Base-by-base conservation (phyloP, 176 grass and related monocot genomes). In the Triticum urartu region DNA sequence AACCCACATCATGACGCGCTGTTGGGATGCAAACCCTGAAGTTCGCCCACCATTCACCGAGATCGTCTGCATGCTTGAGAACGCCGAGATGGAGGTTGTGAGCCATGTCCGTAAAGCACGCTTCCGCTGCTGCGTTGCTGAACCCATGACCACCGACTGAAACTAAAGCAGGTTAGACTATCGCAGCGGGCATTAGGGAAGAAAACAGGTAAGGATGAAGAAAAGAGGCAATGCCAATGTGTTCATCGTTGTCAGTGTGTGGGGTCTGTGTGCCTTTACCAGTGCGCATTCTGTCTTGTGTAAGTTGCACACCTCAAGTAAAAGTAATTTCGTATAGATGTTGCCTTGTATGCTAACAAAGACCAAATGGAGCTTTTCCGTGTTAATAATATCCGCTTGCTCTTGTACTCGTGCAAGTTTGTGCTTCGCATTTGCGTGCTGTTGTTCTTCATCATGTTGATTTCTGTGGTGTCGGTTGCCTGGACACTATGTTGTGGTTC, bases 81-180 rank as follows among this genome's bases (percentile, higher is more conserved):
- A 36, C 68, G 90, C 94, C 42, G 94, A 92, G 87, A 88, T 85
- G 80, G 97, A 99, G 82, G 86, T 99, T 39, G 71, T 94, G 63
- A 94, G 82, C 80, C 94, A 89, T 61, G 94, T 96, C 11, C 94
- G 97, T 7, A 99, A 92, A 89, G 97, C 92, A 32, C 92, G 94
- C 75, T 99, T 99, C 85, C 88, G 94, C 33, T 96, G 97, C 79
- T 98, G 97, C 69, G 89, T 99, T 11, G 91, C 97, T 65, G 88
- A 94, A 40, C 97, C 97, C 24, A 99, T 94, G 97, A 93, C 97
- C 50, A 96, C 83, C 17, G 94, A 99, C 66, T 99, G 88, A 93
- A 78, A 76, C 79, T 69, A 83, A 72, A 77, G 18, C 33, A 80
- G 77, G 71, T 13, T 80, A 71, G 69, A 61, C 80, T 85, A 63